phyloP scores from a whole-genome alignment of 169 alveolate genomes.

The Plasmodium reichenowi region DNA sequence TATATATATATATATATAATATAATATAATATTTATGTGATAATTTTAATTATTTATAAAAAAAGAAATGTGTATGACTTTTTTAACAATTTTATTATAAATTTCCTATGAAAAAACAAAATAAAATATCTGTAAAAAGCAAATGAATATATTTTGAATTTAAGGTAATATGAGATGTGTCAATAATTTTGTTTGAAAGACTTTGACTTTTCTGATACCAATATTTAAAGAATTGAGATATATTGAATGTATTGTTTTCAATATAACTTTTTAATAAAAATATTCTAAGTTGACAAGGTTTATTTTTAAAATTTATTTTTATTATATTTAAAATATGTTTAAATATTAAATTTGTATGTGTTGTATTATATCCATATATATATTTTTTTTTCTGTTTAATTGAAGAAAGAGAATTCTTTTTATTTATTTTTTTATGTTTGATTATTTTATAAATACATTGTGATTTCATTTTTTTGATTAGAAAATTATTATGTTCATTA shows the following conservation, averaged over 20 bases:
- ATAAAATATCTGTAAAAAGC: constrained; percentile 65
- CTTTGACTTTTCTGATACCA: constrained; percentile 55
- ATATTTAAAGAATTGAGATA: constrained; percentile 27
- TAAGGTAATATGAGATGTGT: constrained; percentile 25
- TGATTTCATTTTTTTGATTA: too few species aligned
- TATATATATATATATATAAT: too few species aligned
- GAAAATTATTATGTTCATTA: too few species aligned
- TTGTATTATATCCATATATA: too few species aligned
- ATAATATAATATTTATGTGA: too few species aligned
- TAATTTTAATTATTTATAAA: background rate
- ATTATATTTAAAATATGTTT: too few species aligned
- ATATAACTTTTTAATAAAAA: background rate
- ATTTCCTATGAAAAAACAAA: constrained; percentile 77
- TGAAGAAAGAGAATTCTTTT: too few species aligned
- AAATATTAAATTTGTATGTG: too few species aligned
- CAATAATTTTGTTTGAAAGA: constrained; percentile 31
- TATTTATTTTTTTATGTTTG: too few species aligned
- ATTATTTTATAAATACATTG: too few species aligned
- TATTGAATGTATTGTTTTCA: background rate
- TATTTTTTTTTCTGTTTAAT: too few species aligned
- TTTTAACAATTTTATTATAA: constrained; percentile 11
- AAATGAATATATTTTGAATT: constrained; percentile 30
- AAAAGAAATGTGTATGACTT: background rate
- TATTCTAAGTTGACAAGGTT: constrained; percentile 10
- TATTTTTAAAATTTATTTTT: constrained; percentile 9